phyloP scores from a whole-genome alignment of 148 eudicot species.

The Fagopyrum homotropicum region DNA sequence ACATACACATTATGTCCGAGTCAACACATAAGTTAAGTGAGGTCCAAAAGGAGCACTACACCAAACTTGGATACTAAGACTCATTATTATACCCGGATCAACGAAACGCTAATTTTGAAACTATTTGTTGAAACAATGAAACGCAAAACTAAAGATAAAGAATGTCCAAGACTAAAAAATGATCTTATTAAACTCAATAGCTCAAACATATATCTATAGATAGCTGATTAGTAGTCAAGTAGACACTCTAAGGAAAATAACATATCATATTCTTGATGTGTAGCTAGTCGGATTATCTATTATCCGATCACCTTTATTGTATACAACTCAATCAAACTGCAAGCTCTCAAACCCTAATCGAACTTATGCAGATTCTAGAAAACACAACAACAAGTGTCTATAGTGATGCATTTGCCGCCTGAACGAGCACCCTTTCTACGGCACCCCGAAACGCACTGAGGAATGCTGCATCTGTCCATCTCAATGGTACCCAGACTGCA shows the following conservation, averaged over 20 bases:
- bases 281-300: neutral
- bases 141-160: too few relatives aligned
- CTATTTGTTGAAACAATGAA: too few relatives aligned
- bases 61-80: too few relatives aligned
- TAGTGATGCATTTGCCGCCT: conserved; percentile 13
- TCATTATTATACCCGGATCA: too few relatives aligned
- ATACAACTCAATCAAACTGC: neutral
- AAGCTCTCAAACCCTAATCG: neutral
- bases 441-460: neutral
- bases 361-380: conserved; percentile 18
- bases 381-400: conserved; percentile 15
- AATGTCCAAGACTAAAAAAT: too few relatives aligned
- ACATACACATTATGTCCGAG: too few relatives aligned
- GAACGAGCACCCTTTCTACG: conserved; percentile 10
- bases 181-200: neutral
- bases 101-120: too few relatives aligned
- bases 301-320: neutral
- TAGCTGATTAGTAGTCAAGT: neutral
- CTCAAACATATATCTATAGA: neutral
- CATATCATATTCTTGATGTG: neutral
- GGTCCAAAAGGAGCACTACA: too few relatives aligned
- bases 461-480: conserved; percentile 14
- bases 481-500: conserved; percentile 4
- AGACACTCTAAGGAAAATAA: neutral
- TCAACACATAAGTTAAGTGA: too few relatives aligned